phyloP scores from a whole-genome alignment of 176 grass and related monocot species.

The Echinochloa phyllopogon region DNA sequence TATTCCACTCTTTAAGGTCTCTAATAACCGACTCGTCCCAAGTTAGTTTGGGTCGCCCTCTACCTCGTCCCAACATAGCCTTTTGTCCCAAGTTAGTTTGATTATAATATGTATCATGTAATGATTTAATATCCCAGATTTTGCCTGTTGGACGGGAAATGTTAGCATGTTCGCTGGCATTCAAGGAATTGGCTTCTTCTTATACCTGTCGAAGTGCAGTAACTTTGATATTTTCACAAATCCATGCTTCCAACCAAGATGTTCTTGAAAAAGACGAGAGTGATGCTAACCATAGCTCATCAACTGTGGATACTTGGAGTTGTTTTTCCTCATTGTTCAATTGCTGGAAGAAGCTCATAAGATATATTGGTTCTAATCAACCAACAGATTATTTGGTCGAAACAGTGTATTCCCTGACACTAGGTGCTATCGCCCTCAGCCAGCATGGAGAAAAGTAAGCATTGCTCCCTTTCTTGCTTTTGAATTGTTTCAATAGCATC shows the following conservation, averaged over 20 bases:
- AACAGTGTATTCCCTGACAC: constrained; percentile 65
- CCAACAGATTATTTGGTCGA: constrained; percentile 59
- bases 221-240: constrained; percentile 54
- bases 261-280: constrained; percentile 36
- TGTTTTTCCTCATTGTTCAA: constrained; percentile 54
- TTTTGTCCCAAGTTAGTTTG: too few species aligned
- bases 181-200: constrained; percentile 81
- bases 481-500: constrained; percentile 23
- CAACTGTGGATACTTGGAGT: constrained; percentile 49
- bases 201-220: constrained; percentile 56
- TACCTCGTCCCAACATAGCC: too few species aligned
- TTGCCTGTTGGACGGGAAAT: constrained; percentile 79
- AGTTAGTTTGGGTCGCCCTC: too few species aligned
- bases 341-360: constrained; percentile 49
- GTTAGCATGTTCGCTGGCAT: constrained; percentile 76
- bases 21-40: too few species aligned
- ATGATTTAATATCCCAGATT: constrained; percentile 55
- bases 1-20: too few species aligned
- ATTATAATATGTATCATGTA: constrained; percentile 20
- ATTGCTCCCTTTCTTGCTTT: constrained; percentile 27
- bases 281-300: constrained; percentile 5
- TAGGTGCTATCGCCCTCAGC: constrained; percentile 64
- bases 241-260: constrained; percentile 40
- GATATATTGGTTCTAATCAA: constrained; percentile 55
- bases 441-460: constrained; percentile 69